phyloP scores from a whole-genome alignment of 192 early-diverging fungal genomes.

The Allomyces macrogynus region DNA sequence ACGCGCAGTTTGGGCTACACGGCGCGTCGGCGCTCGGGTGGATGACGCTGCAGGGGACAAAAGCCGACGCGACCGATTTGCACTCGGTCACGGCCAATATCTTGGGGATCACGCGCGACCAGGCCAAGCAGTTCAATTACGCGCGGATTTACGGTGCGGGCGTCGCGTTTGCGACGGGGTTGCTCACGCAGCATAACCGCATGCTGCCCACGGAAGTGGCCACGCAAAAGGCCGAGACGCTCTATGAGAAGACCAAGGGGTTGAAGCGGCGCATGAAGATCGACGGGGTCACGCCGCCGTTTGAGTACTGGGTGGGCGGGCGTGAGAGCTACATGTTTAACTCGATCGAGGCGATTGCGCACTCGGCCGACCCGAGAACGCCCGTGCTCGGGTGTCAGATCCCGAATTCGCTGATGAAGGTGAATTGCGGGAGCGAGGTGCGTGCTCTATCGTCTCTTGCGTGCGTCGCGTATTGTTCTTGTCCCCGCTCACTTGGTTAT shows the following conservation, averaged over 20 bases:
- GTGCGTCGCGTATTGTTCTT: no score
- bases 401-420: conserved; percentile 51
- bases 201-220: conserved; percentile 45
- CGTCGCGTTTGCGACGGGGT: conserved; percentile 49
- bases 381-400: conserved; percentile 75
- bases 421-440: conserved; percentile 17
- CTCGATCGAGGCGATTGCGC: conserved; percentile 60
- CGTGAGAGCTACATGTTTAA: conserved; percentile 93
- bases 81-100: conserved; percentile 83
- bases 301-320: conserved; percentile 65
- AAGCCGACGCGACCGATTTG: conserved; percentile 68
- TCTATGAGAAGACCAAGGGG: conserved; percentile 77
- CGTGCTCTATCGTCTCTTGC: conserved; percentile 3
- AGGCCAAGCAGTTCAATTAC: conserved; percentile 93
- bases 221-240: conserved; percentile 31
- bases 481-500: no score
- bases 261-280: conserved; percentile 18
- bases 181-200: conserved; percentile 62
- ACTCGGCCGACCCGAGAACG: conserved; percentile 46
- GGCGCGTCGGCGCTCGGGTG: conserved; percentile 85
- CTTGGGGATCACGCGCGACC: conserved; percentile 63
- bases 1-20: conserved; percentile 79
- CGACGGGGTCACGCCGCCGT: conserved; percentile 1
- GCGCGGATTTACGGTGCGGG: conserved; percentile 90
- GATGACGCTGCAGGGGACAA: conserved; percentile 94